Base-by-base conservation (phyloP, 768 basidiomycete species). In the Phylloporus sp. region DNA sequence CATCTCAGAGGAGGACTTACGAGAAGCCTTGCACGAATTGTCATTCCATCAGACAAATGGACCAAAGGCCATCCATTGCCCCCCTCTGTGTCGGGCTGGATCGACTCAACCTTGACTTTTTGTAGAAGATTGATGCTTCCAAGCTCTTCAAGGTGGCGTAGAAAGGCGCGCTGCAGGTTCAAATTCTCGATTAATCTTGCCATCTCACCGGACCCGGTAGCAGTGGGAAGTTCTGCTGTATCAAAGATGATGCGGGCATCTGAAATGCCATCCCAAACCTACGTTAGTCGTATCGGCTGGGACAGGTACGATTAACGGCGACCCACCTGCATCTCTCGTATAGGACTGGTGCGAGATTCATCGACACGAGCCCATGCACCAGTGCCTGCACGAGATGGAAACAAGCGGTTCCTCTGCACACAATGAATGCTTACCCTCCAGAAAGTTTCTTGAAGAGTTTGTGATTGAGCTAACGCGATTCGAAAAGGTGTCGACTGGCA, bases 241-340 rank as follows among this genome's bases (percentile, higher is more conserved):
- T 77, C 74, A 61, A 95, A 95, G 7, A 74, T 73, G 46, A 94
- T 85, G 15, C 89, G 79, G 8, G 92, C 85, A 59, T 85, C 82
- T 2, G 90, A 88, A 35, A 94, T 57, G 2, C 93, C 93, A 64
- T 97, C 94, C 95, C 95, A 99, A 12, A 95, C 85, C 92, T 86
- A 56, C 22, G 29, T 22, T 45, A 49, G 15, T 53, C 44, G 27
- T 18, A 18, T 58, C 44, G 57, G 20, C 29, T 1, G 5, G 34
- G 41, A 6, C 6, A 10, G n/a, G 9, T 6, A 6, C 2, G 6
- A 26, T 4, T 8, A 11, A 34, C 31, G 15, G 35, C 18, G 15
- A 63, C 74, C 56, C 55, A 85, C 95, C 76, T 94, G 84, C 86
- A 98, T 92, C 57, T 91, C 84, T 58, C 88, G 81, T 18, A 98